Conservation (phyloP, 805 yeast species). For the Candida tallmaniae region DNA sequence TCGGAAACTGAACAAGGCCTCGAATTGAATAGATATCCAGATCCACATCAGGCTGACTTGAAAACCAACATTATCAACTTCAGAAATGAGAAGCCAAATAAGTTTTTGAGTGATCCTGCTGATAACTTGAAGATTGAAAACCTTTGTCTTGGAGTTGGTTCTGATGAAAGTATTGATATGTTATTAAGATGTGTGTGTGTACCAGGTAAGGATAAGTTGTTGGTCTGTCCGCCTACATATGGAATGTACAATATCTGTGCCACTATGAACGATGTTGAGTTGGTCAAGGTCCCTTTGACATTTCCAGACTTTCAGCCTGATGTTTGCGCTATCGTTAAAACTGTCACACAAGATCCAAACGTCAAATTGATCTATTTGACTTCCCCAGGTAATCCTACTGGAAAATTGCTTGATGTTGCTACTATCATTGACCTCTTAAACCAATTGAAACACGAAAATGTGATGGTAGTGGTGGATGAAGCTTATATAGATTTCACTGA, state of each 20-base stretch:
- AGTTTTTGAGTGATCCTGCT: conserved; percentile 8
- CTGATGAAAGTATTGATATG: conserved; percentile 93
- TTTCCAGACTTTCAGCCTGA: conserved; percentile 53
- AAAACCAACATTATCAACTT: conserved; percentile 68
- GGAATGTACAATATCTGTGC: conserved; percentile 97
- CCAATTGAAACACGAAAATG: conserved; percentile 57
- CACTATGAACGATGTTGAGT: conserved; percentile 78
- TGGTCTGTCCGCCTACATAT: conserved; percentile 92
- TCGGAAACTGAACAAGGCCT: conserved; percentile 41
- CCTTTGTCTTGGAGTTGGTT: conserved; percentile 91
- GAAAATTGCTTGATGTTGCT: conserved; percentile 48
- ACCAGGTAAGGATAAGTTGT: conserved; percentile 78
- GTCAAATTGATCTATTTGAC: conserved; percentile 82
- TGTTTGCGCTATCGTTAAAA: conserved; percentile 47
- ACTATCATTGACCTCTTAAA: conserved; percentile 37
- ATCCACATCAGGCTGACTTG: conserved; percentile 83
- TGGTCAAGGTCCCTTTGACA: conserved; percentile 66
- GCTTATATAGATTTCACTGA: conserved; percentile 83
- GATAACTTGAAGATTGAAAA: conserved; percentile 52
- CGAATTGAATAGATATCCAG: conserved; percentile 89
- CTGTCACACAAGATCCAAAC: conserved; percentile 49
- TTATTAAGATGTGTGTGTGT: conserved; percentile 76
- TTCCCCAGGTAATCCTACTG: conserved; percentile 98
- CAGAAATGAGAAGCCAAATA: conserved; percentile 53
- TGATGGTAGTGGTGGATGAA: conserved; percentile 84